phyloP scores from a whole-genome alignment of 495 filamentous ascomycete species.

The Trichoderma asperelloides region DNA sequence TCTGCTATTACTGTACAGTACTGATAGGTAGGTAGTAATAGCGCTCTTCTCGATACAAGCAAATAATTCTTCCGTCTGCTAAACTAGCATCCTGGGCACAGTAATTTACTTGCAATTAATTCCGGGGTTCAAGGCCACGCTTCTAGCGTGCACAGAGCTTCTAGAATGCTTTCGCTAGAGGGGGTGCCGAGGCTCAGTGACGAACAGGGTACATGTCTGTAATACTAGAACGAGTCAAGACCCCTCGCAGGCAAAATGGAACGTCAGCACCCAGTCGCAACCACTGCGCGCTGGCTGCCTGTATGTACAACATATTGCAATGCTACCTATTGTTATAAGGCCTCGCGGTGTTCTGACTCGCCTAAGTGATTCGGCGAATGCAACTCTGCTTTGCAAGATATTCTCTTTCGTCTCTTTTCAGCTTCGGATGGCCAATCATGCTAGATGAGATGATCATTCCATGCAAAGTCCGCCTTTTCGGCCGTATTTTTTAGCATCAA shows the following conservation, averaged over 20 bases:
- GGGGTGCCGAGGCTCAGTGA: not conserved
- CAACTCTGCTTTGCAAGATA: not conserved
- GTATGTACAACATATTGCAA: not conserved
- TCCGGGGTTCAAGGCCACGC: not conserved
- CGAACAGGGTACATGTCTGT: not conserved
- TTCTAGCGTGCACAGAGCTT: conserved; percentile 1
- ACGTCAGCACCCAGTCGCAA: not conserved
- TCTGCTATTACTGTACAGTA: no score
- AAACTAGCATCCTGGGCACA: no score
- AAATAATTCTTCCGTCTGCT: no score
- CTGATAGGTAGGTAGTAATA: no score
- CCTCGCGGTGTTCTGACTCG: not conserved
- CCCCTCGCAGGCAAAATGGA: not conserved
- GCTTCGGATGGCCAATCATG: not conserved
- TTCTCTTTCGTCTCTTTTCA: not conserved
- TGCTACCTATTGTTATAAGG: no score
- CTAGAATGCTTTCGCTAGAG: not conserved
- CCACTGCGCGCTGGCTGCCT: not conserved
- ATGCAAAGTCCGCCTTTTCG: not conserved
- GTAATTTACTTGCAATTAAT: no score
- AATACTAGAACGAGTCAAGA: not conserved
- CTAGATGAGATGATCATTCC: not conserved
- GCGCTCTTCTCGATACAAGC: no score
- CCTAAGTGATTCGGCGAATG: not conserved
- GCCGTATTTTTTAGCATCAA: not conserved